Evolutionary conservation across 805 yeast genomes (phyloP).

Genomic region (Suhomyces faveliae): DNA sequence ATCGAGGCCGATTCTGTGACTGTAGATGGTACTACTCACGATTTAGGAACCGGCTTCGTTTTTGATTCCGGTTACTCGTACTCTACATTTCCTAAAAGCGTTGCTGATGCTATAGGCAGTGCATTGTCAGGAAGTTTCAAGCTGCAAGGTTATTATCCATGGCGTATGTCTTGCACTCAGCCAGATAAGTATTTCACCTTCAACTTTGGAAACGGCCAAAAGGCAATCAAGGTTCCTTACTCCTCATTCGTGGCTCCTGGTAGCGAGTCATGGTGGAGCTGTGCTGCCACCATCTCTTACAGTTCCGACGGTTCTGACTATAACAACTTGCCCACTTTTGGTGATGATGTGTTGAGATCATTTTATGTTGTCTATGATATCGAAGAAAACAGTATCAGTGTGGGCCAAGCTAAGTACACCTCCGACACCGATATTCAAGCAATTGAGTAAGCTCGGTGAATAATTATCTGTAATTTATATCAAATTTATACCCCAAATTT

Average conservation of each 20-base stretch:
- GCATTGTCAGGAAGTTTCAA: background rate
- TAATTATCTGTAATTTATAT: background rate
- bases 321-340: slow-evolving; percentile 29
- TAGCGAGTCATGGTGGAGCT: background rate
- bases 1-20: slow-evolving; percentile 1
- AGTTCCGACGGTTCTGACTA: background rate
- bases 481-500: background rate
- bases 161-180: slow-evolving; percentile 2
- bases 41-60: slow-evolving; percentile 1
- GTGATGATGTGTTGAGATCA: slow-evolving; percentile 52
- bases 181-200: slow-evolving; percentile 8
- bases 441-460: slow-evolving; percentile 12
- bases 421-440: slow-evolving; percentile 4
- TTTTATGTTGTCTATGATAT: slow-evolving; percentile 58
- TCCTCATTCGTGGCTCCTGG: slow-evolving; percentile 2
- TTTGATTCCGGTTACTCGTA: slow-evolving; percentile 11
- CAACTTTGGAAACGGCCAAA: slow-evolving; percentile 5
- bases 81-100: slow-evolving; percentile 4
- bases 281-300: background rate
- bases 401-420: slow-evolving; percentile 48
- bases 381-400: slow-evolving; percentile 39
- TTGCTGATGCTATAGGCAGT: slow-evolving; percentile 2
- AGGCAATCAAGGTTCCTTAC: slow-evolving; percentile 6
- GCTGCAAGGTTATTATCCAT: background rate
- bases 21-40: background rate